These are phyloP conservation scores for Epichloe sibirici DNA, from an alignment of 2,329 filamentous ascomycete genomes.

Conservation along the genomic window DNA sequence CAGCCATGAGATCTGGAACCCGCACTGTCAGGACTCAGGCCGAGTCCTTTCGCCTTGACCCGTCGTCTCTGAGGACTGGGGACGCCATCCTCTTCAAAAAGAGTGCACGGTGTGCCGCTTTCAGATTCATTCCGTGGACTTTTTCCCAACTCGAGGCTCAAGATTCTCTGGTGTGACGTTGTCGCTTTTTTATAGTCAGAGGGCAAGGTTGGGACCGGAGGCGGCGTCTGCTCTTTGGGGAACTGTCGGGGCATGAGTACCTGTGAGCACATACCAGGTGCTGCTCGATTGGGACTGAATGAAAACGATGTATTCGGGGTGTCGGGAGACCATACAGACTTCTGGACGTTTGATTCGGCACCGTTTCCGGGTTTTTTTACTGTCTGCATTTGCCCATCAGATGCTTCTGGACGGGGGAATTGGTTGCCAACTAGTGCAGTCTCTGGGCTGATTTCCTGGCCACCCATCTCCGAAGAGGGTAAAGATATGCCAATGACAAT, in stretches of 20 bases:
- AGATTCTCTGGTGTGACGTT: slow-evolving; percentile 20
- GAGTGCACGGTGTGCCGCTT: slow-evolving; percentile 45
- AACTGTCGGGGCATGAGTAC: slow-evolving; percentile 26
- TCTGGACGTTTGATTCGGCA: slow-evolving; percentile 8
- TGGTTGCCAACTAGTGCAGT: slow-evolving; percentile 32
- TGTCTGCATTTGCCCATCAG: background rate
- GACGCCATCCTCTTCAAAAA: slow-evolving; percentile 55
- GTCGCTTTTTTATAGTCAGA: slow-evolving; percentile 24
- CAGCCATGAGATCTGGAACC: slow-evolving; percentile 53
- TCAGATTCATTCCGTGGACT: slow-evolving; percentile 34
- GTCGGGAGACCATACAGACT: slow-evolving; percentile 49
- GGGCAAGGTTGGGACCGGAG: slow-evolving; percentile 51
- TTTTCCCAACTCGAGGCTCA: slow-evolving; percentile 22
- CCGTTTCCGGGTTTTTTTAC: background rate
- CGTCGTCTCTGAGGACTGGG: slow-evolving; percentile 27
- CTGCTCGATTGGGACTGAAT: slow-evolving; percentile 28
- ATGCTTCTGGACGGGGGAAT: background rate
- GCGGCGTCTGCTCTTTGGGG: slow-evolving; percentile 33
- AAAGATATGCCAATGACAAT: slow-evolving; percentile 63
- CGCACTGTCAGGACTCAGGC: slow-evolving; percentile 34
- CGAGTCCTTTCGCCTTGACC: slow-evolving; percentile 23
- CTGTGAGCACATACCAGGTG: slow-evolving; percentile 52
- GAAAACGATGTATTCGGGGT: slow-evolving; percentile 39
- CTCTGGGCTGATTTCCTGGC: slow-evolving; percentile 32
- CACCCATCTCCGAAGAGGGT: slow-evolving; percentile 30